phyloP scores from a whole-genome alignment of 139 green algal genomes.

The Closterium sp. region DNA sequence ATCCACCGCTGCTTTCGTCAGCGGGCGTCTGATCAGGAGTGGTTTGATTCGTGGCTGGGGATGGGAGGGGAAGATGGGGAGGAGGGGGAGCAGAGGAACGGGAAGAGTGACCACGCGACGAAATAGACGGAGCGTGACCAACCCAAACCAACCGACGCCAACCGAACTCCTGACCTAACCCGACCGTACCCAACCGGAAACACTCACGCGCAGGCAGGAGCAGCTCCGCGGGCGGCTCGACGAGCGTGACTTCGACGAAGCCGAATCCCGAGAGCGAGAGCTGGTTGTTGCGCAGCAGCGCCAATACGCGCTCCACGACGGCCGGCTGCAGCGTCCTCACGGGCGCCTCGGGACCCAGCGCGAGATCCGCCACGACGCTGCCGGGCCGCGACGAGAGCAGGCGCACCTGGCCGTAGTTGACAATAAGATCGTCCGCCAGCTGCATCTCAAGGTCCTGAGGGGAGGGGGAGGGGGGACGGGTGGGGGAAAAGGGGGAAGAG shows the following conservation, averaged over 20 bases:
- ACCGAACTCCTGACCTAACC: too few species aligned
- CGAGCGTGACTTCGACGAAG: not conserved
- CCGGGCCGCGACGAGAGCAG: not conserved
- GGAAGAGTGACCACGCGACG: too few species aligned
- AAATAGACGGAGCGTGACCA: too few species aligned
- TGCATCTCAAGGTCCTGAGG: not conserved
- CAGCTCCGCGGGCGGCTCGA: not conserved
- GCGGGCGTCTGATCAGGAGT: too few species aligned
- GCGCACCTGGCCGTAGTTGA: not conserved
- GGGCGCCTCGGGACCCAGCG: not conserved
- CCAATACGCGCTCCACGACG: not conserved
- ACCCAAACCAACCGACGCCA: not conserved
- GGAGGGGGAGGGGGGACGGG: too few species aligned
- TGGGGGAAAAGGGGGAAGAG: too few species aligned
- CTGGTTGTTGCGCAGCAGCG: not conserved
- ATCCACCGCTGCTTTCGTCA: too few species aligned
- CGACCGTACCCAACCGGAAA: too few species aligned
- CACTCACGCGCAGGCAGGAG: not conserved
- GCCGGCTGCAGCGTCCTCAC: not conserved
- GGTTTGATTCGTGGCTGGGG: not conserved
- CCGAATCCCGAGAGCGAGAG: not conserved
- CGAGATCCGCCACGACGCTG: not conserved
- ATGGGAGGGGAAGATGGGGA: not conserved
- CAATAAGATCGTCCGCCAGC: not conserved
- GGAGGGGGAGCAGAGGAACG: too few species aligned